phyloP scores from a whole-genome alignment of 2,329 filamentous ascomycete genomes.

The Diaporthe citrichinensis region DNA sequence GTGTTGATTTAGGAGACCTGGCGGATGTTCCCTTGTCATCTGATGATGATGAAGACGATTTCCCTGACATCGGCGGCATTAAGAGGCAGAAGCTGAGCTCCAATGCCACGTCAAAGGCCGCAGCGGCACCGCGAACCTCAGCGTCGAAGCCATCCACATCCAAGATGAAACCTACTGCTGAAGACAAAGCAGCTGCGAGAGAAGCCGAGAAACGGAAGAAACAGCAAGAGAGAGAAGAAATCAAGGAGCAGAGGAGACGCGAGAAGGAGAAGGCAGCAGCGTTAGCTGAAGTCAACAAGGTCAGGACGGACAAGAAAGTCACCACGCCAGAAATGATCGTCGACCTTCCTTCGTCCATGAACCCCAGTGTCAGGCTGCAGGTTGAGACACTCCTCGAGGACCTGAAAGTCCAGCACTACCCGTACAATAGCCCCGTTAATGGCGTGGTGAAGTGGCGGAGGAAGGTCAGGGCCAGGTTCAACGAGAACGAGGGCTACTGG shows the following conservation, averaged over 20 bases:
- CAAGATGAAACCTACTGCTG: conserved; percentile 48
- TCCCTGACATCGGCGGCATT: conserved; percentile 63
- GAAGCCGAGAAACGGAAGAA: conserved; percentile 70
- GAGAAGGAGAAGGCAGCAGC: conserved; percentile 77
- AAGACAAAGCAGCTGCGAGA: conserved; percentile 61
- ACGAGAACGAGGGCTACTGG: conserved; percentile 74
- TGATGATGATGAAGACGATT: conserved; percentile 54
- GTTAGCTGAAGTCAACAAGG: conserved; percentile 80
- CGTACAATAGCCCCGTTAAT: conserved; percentile 61
- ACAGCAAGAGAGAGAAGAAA: conserved; percentile 68
- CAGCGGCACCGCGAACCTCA: conserved; percentile 10
- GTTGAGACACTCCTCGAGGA: conserved; percentile 65
- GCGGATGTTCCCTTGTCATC: conserved; percentile 53
- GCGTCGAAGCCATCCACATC: conserved; percentile 43
- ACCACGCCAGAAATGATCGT: conserved; percentile 85
- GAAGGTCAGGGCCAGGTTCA: conserved; percentile 75
- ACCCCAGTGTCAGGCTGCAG: conserved; percentile 60
- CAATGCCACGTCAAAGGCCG: conserved; percentile 17
- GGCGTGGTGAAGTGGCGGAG: conserved; percentile 77
- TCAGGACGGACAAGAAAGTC: conserved; percentile 79
- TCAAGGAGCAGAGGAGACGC: conserved; percentile 72
- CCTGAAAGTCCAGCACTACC: conserved; percentile 62
- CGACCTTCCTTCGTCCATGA: conserved; percentile 73
- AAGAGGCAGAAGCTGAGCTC: conserved; percentile 35
- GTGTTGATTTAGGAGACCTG: conserved; percentile 54